Evolutionary conservation across 768 basidiomycete species (phyloP), one percentile per base, ranked within the genome.

Genomic region (Russula sp.): DNA sequence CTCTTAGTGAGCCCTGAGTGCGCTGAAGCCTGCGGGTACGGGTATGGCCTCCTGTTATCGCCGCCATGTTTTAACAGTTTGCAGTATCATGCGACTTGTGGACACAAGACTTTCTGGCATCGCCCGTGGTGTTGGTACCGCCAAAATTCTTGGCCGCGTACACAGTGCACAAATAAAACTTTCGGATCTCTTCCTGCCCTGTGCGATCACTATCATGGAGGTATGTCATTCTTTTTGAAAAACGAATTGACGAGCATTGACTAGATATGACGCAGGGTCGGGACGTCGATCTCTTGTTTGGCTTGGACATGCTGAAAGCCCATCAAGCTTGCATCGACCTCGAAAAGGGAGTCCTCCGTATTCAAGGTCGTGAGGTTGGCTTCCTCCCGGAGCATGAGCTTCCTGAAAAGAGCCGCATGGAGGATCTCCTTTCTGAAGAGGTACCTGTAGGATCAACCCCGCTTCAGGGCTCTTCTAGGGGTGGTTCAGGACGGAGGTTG

Each of bases 221-320:
- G 91, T 89, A 65, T 57, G 77, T 59, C n/a, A 5, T 47, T 37
- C 31, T 22, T 45, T 27, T 20, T 13, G 16, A 48, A 39, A 16
- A 52, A 27, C 20, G 49, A 50, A 7, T 64, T 40, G 35, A 42
- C 22, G 37, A 6, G 20, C 42, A 59, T 8, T 54, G n/a, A 42
- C 58, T 32, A 47, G 58, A 45, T 20, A 31, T 54, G 35, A 27
- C 16, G 22, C 61, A 94, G 90, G 94, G 94, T 42, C 84, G 87
- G 37, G 87, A 90, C 61, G 94, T 98, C 51, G 96, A 98, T 71
- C 84, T 99, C n/a, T 79, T 99, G 3, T 87, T 99, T 47, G 97
- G 97, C 7, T 82, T 99, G n/a, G 97, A 99, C 80, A 98, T 98
- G 97, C 84, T 98, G 64, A 98, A 94, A 75, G 91, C 94, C 0